Evolutionary conservation across 208 protist genomes (phyloP).

Genomic region (Leishmania major): DNA sequence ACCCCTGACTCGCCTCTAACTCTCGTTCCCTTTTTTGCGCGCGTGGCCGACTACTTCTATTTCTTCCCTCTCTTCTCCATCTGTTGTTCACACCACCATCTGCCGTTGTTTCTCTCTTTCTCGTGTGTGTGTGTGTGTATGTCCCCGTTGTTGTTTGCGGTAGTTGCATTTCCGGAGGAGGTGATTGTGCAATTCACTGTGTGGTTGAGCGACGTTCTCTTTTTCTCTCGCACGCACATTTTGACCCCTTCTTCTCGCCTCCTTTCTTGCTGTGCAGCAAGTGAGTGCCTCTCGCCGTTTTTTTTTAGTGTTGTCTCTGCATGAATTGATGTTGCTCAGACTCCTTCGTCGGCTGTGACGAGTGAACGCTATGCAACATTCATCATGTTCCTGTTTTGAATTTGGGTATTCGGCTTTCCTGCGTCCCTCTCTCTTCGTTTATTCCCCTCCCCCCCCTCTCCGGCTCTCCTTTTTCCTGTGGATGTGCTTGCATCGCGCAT

Average conservation of each 20-base stretch:
- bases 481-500: neutral
- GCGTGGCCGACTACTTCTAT: neutral
- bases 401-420: neutral
- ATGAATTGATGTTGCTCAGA: neutral
- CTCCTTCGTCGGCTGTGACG: neutral
- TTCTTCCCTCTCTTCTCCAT: neutral
- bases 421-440: neutral
- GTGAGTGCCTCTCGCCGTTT: neutral
- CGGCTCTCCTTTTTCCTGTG: neutral
- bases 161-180: neutral
- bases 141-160: neutral
- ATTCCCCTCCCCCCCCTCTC: too few species aligned
- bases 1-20: neutral
- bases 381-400: neutral
- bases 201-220: neutral
- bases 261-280: neutral
- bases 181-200: neutral
- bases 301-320: neutral
- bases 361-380: neutral
- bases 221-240: neutral
- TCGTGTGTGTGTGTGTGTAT: neutral
- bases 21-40: neutral
- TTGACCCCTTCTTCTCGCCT: neutral
- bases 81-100: neutral
- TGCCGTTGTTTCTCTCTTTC: neutral